Percentiles rank a stretch among this genome's conserved stretches.
Evolutionary conservation across 208 protist genomes (phyloP).

Genomic region (Trypanosoma avium): DNA sequence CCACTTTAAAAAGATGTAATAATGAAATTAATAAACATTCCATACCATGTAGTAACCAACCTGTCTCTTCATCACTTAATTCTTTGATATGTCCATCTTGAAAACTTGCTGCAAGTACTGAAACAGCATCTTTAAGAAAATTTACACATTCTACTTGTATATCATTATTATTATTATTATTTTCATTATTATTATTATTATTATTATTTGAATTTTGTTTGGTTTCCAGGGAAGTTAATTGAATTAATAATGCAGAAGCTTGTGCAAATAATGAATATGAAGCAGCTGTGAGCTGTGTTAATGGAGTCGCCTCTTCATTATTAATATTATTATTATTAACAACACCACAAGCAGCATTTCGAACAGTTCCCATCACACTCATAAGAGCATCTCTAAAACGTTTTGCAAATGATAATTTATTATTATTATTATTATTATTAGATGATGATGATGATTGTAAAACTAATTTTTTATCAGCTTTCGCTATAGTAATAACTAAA

Average conservation of each 20-base stretch:
- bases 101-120: slow-evolving; percentile 51
- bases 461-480: slow-evolving; percentile 6
- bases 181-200: slow-evolving; percentile 12
- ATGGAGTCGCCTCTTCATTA: background rate
- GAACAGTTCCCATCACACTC: slow-evolving; percentile 3
- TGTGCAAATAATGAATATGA: slow-evolving; percentile 67
- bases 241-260: slow-evolving; percentile 54
- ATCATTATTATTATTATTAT: slow-evolving; percentile 1
- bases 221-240: slow-evolving; percentile 27
- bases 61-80: slow-evolving; percentile 32
- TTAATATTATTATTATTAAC: background rate
- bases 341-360: background rate
- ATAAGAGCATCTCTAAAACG: slow-evolving; percentile 3
- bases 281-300: slow-evolving; percentile 5
- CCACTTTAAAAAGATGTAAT: slow-evolving; percentile 46
- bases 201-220: slow-evolving; percentile 1
- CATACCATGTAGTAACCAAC: slow-evolving; percentile 61
- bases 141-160: slow-evolving; percentile 34
- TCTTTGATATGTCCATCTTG: slow-evolving; percentile 13
- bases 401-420: slow-evolving; percentile 5
- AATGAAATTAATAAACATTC: slow-evolving; percentile 58
- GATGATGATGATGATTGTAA: too few relatives aligned
- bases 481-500: slow-evolving; percentile 2
- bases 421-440: background rate
- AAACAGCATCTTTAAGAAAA: slow-evolving; percentile 51